Evolutionary conservation across 2,329 filamentous ascomycete species (phyloP).

Genomic region (Juglanconis sp.): DNA sequence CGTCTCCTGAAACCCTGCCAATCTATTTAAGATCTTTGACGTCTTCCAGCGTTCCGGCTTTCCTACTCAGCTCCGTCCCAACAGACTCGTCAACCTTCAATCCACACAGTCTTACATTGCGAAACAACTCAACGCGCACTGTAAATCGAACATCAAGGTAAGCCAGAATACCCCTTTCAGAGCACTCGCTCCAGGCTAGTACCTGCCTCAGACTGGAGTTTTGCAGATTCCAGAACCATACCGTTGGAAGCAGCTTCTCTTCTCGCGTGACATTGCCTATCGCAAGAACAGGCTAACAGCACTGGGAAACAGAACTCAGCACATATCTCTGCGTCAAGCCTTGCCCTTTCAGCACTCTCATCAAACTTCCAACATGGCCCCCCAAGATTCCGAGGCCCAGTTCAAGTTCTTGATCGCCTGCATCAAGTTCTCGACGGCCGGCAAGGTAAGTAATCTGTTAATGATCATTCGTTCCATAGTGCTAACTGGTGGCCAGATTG

Average conservation of each 20-base stretch:
- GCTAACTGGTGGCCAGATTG: constrained; percentile 45
- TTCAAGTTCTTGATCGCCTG: constrained; percentile 66
- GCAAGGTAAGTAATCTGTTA: constrained; percentile 47
- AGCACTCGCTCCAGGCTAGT: background rate
- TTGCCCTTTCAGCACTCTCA: constrained; percentile 2
- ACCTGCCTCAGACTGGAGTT: background rate
- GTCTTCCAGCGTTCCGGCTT: too few relatives aligned
- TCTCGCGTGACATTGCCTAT: background rate
- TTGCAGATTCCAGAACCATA: background rate
- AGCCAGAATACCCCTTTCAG: background rate
- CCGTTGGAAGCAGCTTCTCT: too few relatives aligned
- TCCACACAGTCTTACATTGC: too few relatives aligned
- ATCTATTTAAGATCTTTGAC: too few relatives aligned
- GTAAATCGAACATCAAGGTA: too few relatives aligned
- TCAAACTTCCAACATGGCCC: constrained; percentile 41
- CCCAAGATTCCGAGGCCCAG: constrained; percentile 50
- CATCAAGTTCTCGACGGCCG: constrained; percentile 57
- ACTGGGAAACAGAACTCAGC: constrained; percentile 1
- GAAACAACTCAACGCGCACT: too few relatives aligned
- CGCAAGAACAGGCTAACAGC: background rate
- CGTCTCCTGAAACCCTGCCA: background rate
- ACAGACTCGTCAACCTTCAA: too few relatives aligned
- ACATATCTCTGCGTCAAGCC: background rate
- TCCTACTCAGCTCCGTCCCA: too few relatives aligned
- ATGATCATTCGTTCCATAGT: background rate